phyloP scores from a whole-genome alignment of 2,329 filamentous ascomycete species.

The Orbilia brochopaga region DNA sequence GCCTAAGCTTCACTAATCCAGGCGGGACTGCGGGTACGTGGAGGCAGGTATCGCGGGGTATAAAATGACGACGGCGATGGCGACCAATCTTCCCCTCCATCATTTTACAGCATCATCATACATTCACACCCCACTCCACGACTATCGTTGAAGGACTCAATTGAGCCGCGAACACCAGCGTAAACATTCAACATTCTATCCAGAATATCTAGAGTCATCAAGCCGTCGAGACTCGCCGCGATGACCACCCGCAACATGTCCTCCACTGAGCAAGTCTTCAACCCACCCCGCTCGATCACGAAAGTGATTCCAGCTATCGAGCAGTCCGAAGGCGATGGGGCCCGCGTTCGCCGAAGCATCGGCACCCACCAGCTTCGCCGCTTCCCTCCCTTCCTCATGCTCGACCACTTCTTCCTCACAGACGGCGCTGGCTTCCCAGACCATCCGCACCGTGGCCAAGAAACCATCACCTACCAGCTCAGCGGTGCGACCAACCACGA shows the following conservation, averaged over 20 bases:
- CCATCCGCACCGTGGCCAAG: constrained; percentile 77
- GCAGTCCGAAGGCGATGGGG: constrained; percentile 86
- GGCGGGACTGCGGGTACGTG: constrained; percentile 9
- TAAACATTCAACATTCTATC: constrained; percentile 35
- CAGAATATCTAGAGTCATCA: constrained; percentile 20
- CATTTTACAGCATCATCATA: constrained; percentile 30
- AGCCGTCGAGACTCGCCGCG: constrained; percentile 13
- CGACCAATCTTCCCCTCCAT: constrained; percentile 9
- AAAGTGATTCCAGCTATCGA: constrained; percentile 84
- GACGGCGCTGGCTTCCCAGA: constrained; percentile 88
- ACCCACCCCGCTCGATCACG: constrained; percentile 73
- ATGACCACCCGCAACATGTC: constrained; percentile 46
- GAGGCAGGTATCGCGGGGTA: constrained; percentile 28
- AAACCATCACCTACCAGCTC: constrained; percentile 90
- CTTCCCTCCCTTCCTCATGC: constrained; percentile 93
- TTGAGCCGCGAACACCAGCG: background rate
- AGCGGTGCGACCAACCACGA: constrained; percentile 85
- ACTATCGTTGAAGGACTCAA: background rate
- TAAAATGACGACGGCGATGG: constrained; percentile 29
- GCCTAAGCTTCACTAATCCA: constrained; percentile 41
- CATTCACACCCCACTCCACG: background rate
- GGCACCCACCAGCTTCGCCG: constrained; percentile 82
- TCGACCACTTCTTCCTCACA: constrained; percentile 85
- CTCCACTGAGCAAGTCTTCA: constrained; percentile 41
- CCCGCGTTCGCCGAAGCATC: constrained; percentile 82